phyloP scores from a whole-genome alignment of 2,329 filamentous ascomycete genomes.

The Penicillium sp. region DNA sequence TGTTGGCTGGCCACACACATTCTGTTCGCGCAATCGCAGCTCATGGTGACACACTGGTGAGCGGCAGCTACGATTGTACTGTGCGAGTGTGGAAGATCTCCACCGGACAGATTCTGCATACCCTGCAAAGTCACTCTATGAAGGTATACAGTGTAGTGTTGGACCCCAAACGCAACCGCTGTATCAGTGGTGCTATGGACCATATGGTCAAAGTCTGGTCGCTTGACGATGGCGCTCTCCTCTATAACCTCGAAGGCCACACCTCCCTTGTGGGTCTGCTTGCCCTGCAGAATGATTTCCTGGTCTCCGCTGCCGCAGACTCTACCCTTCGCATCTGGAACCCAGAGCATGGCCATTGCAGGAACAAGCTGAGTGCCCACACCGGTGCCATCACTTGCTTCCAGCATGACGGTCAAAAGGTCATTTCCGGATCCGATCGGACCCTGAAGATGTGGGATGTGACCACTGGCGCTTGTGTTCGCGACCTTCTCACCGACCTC shows the following conservation, averaged over 20 bases:
- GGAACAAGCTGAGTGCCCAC: slow-evolving; percentile 83
- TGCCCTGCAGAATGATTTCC: slow-evolving; percentile 79
- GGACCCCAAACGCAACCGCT: slow-evolving; percentile 84
- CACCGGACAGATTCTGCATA: slow-evolving; percentile 80
- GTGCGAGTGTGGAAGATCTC: slow-evolving; percentile 97
- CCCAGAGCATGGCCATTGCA: slow-evolving; percentile 84
- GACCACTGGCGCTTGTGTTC: slow-evolving; percentile 81
- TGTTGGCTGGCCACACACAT: slow-evolving; percentile 79
- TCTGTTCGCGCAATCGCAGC: slow-evolving; percentile 95
- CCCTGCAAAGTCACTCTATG: slow-evolving; percentile 77
- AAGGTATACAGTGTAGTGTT: slow-evolving; percentile 98
- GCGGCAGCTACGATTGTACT: slow-evolving; percentile 91
- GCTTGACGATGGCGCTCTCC: slow-evolving; percentile 73
- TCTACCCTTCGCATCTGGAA: slow-evolving; percentile 97
- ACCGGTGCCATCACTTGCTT: slow-evolving; percentile 98
- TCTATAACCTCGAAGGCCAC: slow-evolving; percentile 90
- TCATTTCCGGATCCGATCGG: slow-evolving; percentile 91
- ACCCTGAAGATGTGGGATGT: slow-evolving; percentile 99
- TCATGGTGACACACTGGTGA: slow-evolving; percentile 91
- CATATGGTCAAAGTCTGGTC: slow-evolving; percentile 98
- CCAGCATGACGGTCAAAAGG: slow-evolving; percentile 93
- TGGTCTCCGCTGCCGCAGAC: slow-evolving; percentile 93
- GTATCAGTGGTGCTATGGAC: slow-evolving; percentile 98
- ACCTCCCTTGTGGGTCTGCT: slow-evolving; percentile 85
- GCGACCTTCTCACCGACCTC: slow-evolving; percentile 86